phyloP scores from a whole-genome alignment of 371 early-diverging fungal genomes.

The Mortierella sp. region DNA sequence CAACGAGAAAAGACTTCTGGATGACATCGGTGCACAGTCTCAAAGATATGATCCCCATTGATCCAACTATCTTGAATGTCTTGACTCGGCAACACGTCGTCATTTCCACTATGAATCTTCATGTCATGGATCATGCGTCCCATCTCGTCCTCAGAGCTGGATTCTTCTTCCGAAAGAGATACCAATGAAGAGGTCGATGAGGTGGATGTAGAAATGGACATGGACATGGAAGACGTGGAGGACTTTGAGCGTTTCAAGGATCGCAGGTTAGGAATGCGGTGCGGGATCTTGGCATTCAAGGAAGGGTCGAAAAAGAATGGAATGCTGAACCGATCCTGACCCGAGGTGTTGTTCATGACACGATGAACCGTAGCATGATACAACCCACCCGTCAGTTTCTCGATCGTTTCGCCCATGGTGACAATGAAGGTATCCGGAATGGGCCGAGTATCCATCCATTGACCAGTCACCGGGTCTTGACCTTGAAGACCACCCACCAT shows the following conservation, averaged over 20 bases:
- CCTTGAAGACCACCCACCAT: slow-evolving; percentile 73
- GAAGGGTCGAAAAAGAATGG: slow-evolving; percentile 64
- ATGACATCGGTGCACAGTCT: slow-evolving; percentile 45
- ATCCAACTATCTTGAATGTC: slow-evolving; percentile 18
- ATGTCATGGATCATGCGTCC: slow-evolving; percentile 20
- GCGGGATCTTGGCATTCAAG: slow-evolving; percentile 55
- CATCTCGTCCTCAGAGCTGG: slow-evolving; percentile 13
- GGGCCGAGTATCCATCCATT: slow-evolving; percentile 71
- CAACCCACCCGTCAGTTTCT: slow-evolving; percentile 62
- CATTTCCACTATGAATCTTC: slow-evolving; percentile 40
- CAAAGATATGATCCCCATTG: slow-evolving; percentile 45
- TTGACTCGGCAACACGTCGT: slow-evolving; percentile 8
- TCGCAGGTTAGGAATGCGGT: not conserved
- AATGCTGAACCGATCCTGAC: slow-evolving; percentile 61
- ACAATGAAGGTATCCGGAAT: slow-evolving; percentile 71
- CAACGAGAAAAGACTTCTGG: slow-evolving; percentile 47
- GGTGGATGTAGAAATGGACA: not conserved
- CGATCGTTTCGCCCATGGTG: slow-evolving; percentile 74
- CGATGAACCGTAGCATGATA: slow-evolving; percentile 72
- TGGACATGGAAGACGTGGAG: not conserved
- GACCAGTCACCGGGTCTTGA: slow-evolving; percentile 62
- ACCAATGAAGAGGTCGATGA: not conserved
- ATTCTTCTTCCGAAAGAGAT: slow-evolving; percentile 10
- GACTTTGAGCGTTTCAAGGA: not conserved
- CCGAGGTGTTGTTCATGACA: slow-evolving; percentile 64